These are phyloP conservation scores for Collybiopsis luxurians DNA, from an alignment of 768 basidiomycete species.

Conservation along the genomic window DNA sequence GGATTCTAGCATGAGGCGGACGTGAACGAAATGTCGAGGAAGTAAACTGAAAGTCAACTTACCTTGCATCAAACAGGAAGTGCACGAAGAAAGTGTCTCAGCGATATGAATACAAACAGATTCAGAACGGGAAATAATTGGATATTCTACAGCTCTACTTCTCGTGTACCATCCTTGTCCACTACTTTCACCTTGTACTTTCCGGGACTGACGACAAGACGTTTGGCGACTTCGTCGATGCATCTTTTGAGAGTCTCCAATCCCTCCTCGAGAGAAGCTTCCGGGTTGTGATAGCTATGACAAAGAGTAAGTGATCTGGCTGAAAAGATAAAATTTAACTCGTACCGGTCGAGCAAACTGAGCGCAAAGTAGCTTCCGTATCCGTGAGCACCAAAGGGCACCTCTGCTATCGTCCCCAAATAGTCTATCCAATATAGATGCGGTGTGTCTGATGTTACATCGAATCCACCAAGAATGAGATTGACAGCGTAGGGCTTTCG, in stretches of 20 bases:
- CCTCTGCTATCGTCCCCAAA: constrained; percentile 82
- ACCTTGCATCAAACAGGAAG: background rate
- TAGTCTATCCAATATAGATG: constrained; percentile 96
- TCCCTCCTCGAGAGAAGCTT: constrained; percentile 82
- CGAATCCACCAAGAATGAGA: constrained; percentile 90
- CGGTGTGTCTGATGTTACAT: constrained; percentile 68
- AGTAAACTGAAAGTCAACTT: too few relatives aligned
- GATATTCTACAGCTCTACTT: constrained; percentile 68
- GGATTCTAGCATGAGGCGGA: too few relatives aligned
- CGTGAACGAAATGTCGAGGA: too few relatives aligned
- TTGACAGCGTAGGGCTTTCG: constrained; percentile 89
- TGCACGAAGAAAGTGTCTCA: background rate
- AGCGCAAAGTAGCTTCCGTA: constrained; percentile 92
- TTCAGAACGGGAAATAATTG: too few relatives aligned
- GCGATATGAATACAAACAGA: constrained; percentile 3
- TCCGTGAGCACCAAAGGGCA: constrained; percentile 94
- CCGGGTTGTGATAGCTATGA: constrained; percentile 84
- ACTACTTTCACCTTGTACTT: constrained; percentile 89
- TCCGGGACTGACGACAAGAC: constrained; percentile 75
- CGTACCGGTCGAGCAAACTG: constrained; percentile 86
- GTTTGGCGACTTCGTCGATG: constrained; percentile 83
- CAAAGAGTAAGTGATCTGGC: background rate
- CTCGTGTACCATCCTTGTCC: constrained; percentile 86
- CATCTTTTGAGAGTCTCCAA: constrained; percentile 81
- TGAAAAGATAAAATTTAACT: constrained; percentile 4